Evolutionary conservation across 2,329 filamentous ascomycete genomes (phyloP), one percentile per base, ranked within the genome.

Genomic region (Tetracladium maxilliforme): DNA sequence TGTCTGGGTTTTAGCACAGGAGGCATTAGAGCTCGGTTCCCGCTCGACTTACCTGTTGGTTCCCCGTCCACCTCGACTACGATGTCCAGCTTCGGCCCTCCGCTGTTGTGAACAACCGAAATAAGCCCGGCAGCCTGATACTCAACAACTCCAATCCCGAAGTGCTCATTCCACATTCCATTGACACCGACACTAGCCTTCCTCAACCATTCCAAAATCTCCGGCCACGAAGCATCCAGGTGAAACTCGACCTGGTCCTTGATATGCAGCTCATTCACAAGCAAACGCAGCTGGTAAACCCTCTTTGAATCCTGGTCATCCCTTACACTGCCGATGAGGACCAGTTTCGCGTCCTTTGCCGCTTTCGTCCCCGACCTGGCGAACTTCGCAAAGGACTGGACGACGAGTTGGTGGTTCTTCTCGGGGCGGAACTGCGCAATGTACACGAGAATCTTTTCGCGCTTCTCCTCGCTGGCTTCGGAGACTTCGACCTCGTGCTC

Each of bases 81-180:
- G 37, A 98, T 98, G 45, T 98, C 90, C 33, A 83, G 53, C 51
- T 90, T 93, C 3, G 90, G 90, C 0, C 90, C 90, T 7, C 87
- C 90, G 25, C 80, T 90, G 49, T 94, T 64, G 42, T 98, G 90
- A 7, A 95, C 90, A 0, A 98, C 86, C 5, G 78, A 74, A 29
- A 98, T 84, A 30, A 98, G 58, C 2, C 90, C 90, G 0, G 90
- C 90, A 4, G 90, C 90, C 47, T 95, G 86, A 45, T 95, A 98
- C 57, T 98, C 90, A 20, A 98, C 90, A 10, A 95, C 86, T 2
- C 90, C 90, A 30, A 98, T 98, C 13, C 90, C 90, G 47, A 98
- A 98, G 50, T 98, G 90, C 55, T 98, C 90, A 47, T 94, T 95
- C 87, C 90, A 98, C 90, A 98, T 98, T 42, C 80, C 83, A 40